Evolutionary conservation across 2,329 filamentous ascomycete species (phyloP), one percentile per base, ranked within the genome.

Genomic region (Cladophialophora immunda): DNA sequence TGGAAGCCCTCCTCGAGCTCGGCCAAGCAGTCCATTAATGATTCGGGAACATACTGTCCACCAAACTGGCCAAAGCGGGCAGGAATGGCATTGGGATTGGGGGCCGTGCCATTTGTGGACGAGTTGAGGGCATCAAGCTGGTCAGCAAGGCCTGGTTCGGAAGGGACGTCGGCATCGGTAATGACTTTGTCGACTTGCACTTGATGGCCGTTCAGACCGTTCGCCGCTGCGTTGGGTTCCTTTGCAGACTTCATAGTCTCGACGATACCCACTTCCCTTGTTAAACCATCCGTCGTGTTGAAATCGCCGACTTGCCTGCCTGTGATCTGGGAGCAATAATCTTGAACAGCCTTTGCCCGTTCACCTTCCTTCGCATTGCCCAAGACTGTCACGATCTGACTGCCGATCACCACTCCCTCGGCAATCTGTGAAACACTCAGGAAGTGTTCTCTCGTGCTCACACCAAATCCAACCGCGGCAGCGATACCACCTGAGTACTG

Each of bases 11-110:
- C 88, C 80, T 99, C 94, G 5, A 99, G 87, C 80, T 99, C 88
- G 0, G 90, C 90, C 66, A 99, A 83, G 77, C 94, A 98, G 81
- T 98, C 94, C 94, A 99, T 98, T 68, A 99, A 86, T 22, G 93
- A 95, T 80, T 99, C 95, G 1, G 95, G 95, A 2, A 99, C 95
- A 76, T 97, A 99, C 79, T 98, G 94, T 17, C 95, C 95, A 74
- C 95, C 95, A 71, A 97, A 99, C 77, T 97, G 92, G 72, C 95
- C 95, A 75, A 99, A 98, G 59, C 93, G 90, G 70, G 93, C 88
- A 13, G 94, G 92, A 59, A 95, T 88, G 73, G 90, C 88, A 61
- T 80, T 74, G 45, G 79, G 78, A 64, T 83, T 76, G 4, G 73
- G 72, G 64, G 72, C 2, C 2, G 68, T 69, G 25, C 82, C 83